phyloP scores from a whole-genome alignment of 305 asterid species.

The Fraxinus sp. region DNA sequence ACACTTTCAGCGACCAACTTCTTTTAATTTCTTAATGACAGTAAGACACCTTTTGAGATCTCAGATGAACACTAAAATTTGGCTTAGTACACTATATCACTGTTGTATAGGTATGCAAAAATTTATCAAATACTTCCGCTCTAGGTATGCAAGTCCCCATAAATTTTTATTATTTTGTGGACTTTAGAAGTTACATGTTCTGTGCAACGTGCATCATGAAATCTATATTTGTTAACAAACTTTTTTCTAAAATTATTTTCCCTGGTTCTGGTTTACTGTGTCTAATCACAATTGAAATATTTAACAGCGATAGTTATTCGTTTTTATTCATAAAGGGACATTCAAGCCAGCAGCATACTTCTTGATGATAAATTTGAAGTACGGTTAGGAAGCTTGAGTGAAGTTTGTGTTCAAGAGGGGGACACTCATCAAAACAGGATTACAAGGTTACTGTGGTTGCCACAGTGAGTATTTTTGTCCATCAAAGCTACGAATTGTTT shows the following conservation, averaged over 20 bases:
- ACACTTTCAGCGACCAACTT: not conserved
- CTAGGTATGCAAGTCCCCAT: not conserved
- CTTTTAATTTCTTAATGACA: not conserved
- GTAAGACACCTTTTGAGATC: not conserved
- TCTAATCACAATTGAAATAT: not conserved
- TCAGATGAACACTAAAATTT: not conserved
- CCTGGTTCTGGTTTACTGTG: not conserved
- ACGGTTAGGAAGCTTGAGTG: conserved; percentile 84
- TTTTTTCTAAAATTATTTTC: not conserved
- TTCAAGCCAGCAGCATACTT: conserved; percentile 94
- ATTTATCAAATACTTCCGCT: not conserved
- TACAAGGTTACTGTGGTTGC: conserved; percentile 68
- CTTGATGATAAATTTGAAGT: conserved; percentile 96
- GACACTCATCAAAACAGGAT: conserved; percentile 65
- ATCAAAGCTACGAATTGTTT: not conserved
- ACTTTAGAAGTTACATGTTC: not conserved
- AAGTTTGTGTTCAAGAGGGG: conserved; percentile 82
- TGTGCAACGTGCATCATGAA: not conserved
- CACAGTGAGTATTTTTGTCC: conserved; percentile 59
- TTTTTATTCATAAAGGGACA: conserved; percentile 55
- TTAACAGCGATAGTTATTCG: not conserved
- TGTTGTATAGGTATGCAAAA: not conserved
- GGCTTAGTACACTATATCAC: not conserved
- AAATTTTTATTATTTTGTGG: not conserved
- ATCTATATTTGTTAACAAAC: not conserved